These are phyloP conservation scores for Phytophthora ohioensis DNA, from an alignment of 352 stramenopile species.

Conservation along the genomic window DNA sequence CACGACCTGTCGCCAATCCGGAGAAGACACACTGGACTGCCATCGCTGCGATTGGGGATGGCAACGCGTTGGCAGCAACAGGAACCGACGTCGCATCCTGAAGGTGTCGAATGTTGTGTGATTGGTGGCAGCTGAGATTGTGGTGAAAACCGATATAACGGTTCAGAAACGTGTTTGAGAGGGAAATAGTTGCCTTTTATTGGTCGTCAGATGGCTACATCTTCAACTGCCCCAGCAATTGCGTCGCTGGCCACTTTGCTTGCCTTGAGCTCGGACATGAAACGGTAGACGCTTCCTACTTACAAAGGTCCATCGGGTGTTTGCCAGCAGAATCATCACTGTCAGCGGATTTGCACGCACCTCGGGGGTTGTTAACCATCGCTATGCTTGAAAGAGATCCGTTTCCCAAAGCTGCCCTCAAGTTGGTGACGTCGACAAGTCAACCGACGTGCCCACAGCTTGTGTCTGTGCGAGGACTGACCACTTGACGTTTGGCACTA, in stretches of 20 bases:
- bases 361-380: background rate
- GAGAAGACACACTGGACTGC: slow-evolving; percentile 7
- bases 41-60: slow-evolving; percentile 15
- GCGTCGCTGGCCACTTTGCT: slow-evolving; percentile 32
- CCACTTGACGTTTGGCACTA: slow-evolving; percentile 12
- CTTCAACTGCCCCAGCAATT: slow-evolving; percentile 11
- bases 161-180: slow-evolving; percentile 8
- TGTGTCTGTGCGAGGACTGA: background rate
- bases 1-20: slow-evolving; percentile 58
- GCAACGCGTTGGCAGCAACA: slow-evolving; percentile 5
- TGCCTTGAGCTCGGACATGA: slow-evolving; percentile 24
- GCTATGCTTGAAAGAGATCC: slow-evolving; percentile 9
- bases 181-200: slow-evolving; percentile 6
- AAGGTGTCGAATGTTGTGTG: background rate
- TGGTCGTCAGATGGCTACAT: slow-evolving; percentile 32
- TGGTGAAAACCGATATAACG: slow-evolving; percentile 23
- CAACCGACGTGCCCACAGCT: background rate
- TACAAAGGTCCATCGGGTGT: background rate
- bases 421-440: background rate
- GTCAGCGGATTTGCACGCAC: background rate
- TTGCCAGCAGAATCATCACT: slow-evolving; percentile 1
- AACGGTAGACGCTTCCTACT: slow-evolving; percentile 17
- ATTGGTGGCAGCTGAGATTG: slow-evolving; percentile 18
- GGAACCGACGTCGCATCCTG: slow-evolving; percentile 31
- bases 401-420: slow-evolving; percentile 20